Evolutionary conservation across 2,329 filamentous ascomycete species (phyloP).

Genomic region (Zalaria obscura): DNA sequence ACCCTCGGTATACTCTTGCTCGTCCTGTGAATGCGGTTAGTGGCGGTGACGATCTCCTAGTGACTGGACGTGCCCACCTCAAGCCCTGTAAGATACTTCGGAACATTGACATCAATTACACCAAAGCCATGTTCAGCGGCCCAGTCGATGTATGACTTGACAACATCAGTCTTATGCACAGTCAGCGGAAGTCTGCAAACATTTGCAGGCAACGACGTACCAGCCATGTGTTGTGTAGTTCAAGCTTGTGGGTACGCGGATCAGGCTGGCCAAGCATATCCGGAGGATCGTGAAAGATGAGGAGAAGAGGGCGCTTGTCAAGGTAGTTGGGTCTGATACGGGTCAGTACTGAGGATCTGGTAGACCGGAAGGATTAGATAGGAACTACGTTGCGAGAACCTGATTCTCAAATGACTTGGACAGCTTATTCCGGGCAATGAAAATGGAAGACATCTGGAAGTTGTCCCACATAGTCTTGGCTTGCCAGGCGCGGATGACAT

Average conservation of each 20-base stretch:
- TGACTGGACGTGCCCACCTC: slow-evolving; percentile 29
- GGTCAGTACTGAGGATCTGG: slow-evolving; percentile 9
- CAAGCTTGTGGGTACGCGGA: slow-evolving; percentile 50
- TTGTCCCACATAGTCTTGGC: slow-evolving; percentile 55
- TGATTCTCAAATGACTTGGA: slow-evolving; percentile 75
- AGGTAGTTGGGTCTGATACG: slow-evolving; percentile 46
- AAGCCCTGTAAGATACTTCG: slow-evolving; percentile 55
- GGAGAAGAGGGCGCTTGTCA: slow-evolving; percentile 51
- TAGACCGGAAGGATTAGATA: slow-evolving; percentile 9
- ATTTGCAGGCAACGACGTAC: slow-evolving; percentile 38
- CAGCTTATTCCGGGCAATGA: slow-evolving; percentile 59
- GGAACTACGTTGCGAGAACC: slow-evolving; percentile 56
- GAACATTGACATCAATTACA: slow-evolving; percentile 85
- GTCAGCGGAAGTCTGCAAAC: slow-evolving; percentile 27
- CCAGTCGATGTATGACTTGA: slow-evolving; percentile 74
- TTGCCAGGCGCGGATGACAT: slow-evolving; percentile 68
- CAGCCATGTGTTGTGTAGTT: slow-evolving; percentile 76
- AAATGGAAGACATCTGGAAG: slow-evolving; percentile 65
- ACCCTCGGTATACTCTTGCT: slow-evolving; percentile 27
- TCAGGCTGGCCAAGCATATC: slow-evolving; percentile 27
- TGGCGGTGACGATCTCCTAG: slow-evolving; percentile 6
- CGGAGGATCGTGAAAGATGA: slow-evolving; percentile 82
- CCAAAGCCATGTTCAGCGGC: slow-evolving; percentile 62
- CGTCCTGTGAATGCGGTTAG: slow-evolving; percentile 8
- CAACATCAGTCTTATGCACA: slow-evolving; percentile 56